Conservation (phyloP, 106 monocot genomes). For the Ottelia alismoides region DNA sequence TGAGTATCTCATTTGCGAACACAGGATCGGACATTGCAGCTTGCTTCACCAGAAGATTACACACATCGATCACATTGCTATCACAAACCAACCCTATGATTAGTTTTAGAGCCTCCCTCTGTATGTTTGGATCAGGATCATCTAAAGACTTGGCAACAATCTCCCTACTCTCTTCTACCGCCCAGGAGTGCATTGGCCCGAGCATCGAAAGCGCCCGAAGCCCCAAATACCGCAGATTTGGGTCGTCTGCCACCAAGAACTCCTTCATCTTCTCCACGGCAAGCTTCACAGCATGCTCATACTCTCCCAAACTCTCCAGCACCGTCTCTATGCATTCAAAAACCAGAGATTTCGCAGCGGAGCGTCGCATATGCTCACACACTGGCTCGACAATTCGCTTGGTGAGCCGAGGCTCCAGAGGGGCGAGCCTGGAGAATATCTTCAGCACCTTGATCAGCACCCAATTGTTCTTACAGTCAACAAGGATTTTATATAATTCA, state of each 20-base stretch:
- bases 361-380: constrained; percentile 35
- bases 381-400: constrained; percentile 42
- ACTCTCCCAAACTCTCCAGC: no score
- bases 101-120: constrained; percentile 46
- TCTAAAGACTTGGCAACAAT: constrained; percentile 28
- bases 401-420: constrained; percentile 44
- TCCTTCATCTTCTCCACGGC: constrained; percentile 51
- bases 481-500: no score
- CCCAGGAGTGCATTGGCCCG: constrained; percentile 27
- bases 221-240: constrained; percentile 65
- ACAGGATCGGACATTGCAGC: constrained; percentile 58
- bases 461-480: constrained; percentile 63
- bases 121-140: constrained; percentile 52
- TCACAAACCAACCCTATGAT: constrained; percentile 55
- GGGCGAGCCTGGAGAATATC: no score
- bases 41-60: constrained; percentile 33
- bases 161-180: constrained; percentile 45
- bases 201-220: constrained; percentile 44
- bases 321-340: no score
- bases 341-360: constrained; percentile 51
- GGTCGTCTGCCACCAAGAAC: constrained; percentile 49
- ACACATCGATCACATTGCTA: constrained; percentile 49
- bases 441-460: constrained; percentile 68
- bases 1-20: constrained; percentile 72
- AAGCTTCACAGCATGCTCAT: constrained; percentile 27